Conservation (phyloP, 345 rosid species). For the Eucalyptus curtisii region DNA sequence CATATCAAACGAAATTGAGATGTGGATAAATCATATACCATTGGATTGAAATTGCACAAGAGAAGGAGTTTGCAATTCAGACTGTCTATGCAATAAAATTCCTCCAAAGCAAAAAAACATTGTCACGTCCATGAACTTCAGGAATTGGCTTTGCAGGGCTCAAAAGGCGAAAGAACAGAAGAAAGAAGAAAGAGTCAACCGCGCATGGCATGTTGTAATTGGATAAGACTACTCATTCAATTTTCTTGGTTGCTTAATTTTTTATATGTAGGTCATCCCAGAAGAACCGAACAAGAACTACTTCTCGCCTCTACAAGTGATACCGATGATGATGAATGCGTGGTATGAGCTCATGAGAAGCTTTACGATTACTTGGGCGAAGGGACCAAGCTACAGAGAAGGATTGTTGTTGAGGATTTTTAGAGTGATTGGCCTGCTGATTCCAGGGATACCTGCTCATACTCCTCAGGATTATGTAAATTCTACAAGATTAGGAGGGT, state of each 20-base stretch:
- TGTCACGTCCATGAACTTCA: background rate
- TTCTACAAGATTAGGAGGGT: background rate
- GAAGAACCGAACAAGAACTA: conserved; percentile 75
- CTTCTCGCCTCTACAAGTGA: conserved; percentile 21
- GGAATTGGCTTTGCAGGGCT: background rate
- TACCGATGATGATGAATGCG: conserved; percentile 37
- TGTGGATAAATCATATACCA: background rate
- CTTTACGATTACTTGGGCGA: background rate
- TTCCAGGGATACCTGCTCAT: background rate
- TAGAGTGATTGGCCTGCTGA: background rate
- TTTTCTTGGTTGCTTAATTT: background rate
- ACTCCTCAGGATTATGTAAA: background rate
- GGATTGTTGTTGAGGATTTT: background rate
- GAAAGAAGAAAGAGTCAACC: background rate
- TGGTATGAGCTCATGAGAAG: conserved; percentile 53
- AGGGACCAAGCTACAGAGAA: background rate
- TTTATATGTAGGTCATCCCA: conserved; percentile 10
- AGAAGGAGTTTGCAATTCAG: background rate
- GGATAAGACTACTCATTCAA: background rate
- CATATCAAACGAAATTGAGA: background rate
- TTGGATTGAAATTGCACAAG: background rate
- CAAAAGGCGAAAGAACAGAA: background rate
- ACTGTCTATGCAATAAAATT: background rate
- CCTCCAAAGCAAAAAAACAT: background rate
- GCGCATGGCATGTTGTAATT: background rate